phyloP scores from a whole-genome alignment of 1,284 basidiomycete genomes.

The Ceratobasidium papillatum region DNA sequence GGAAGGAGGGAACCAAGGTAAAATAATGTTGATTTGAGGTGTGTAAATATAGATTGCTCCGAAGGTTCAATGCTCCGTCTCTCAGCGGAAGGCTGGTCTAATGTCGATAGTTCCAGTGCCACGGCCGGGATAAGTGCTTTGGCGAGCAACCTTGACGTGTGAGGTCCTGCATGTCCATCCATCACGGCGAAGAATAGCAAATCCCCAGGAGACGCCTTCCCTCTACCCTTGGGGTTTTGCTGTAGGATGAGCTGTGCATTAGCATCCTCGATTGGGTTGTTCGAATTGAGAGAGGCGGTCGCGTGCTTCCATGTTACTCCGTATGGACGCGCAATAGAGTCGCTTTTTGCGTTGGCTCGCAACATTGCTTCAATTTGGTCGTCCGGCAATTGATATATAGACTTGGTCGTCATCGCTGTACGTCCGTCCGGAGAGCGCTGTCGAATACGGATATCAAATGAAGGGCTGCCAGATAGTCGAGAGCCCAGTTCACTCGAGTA shows the following conservation, averaged over 20 bases:
- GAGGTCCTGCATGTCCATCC: conserved; percentile 90
- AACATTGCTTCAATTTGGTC: conserved; percentile 67
- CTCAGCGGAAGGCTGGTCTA: conserved; percentile 54
- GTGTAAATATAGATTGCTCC: not conserved
- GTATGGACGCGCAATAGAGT: conserved; percentile 53
- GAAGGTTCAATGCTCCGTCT: conserved; percentile 3
- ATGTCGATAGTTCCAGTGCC: conserved; percentile 73
- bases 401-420: conserved; percentile 26
- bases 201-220: conserved; percentile 60
- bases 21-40: conserved; percentile 43
- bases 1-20: conserved; percentile 56
- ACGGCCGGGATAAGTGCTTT: conserved; percentile 89
- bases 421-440: conserved; percentile 38
- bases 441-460: conserved; percentile 40
- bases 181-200: conserved; percentile 87
- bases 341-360: conserved; percentile 60
- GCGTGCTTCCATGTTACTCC: conserved; percentile 73
- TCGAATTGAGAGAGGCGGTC: conserved; percentile 81
- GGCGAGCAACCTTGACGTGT: conserved; percentile 87
- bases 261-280: conserved; percentile 91
- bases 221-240: conserved; percentile 56
- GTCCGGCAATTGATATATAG: conserved; percentile 65
- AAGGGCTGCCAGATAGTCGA: conserved; percentile 4
- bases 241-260: conserved; percentile 76
- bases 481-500: conserved; percentile 3